Evolutionary conservation across 2,329 filamentous ascomycete genomes (phyloP).

Genomic region (Aplosporella prunicola): DNA sequence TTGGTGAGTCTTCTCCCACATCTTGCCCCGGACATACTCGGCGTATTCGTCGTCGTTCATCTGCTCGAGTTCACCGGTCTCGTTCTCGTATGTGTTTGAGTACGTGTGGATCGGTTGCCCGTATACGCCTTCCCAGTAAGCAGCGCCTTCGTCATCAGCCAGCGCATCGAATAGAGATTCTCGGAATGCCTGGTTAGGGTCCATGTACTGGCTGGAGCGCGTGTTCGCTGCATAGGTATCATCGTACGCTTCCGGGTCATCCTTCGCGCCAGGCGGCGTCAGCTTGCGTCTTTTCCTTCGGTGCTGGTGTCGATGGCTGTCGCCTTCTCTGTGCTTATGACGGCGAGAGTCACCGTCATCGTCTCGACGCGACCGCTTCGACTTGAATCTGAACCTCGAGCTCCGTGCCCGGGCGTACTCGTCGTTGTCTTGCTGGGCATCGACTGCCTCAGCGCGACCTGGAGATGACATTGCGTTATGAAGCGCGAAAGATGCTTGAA

Average conservation of each 20-base stretch:
- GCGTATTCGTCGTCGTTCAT: constrained; percentile 95
- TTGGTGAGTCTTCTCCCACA: constrained; percentile 94
- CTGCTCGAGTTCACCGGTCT: constrained; percentile 54
- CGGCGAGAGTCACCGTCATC: constrained; percentile 12
- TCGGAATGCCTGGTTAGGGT: constrained; percentile 70
- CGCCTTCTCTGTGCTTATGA: constrained; percentile 1
- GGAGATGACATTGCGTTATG: constrained; percentile 5
- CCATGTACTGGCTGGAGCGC: constrained; percentile 30
- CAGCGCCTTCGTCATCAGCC: constrained; percentile 90
- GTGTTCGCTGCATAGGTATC: constrained; percentile 24
- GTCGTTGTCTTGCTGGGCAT: constrained; percentile 10
- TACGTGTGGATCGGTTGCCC: constrained; percentile 88
- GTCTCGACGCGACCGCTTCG: constrained; percentile 20
- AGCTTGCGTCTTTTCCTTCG: constrained; percentile 9
- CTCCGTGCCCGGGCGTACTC: constrained; percentile 20
- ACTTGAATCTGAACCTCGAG: constrained; percentile 32
- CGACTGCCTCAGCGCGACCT: neutral
- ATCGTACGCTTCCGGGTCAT: constrained; percentile 30
- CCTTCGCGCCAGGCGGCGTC: constrained; percentile 8
- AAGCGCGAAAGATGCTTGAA: too few relatives aligned
- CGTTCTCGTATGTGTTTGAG: constrained; percentile 45
- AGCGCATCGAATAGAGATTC: constrained; percentile 95
- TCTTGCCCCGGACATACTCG: constrained; percentile 69
- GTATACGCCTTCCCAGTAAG: constrained; percentile 95
- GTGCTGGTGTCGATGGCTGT: constrained; percentile 7